Percentiles rank a stretch among this genome's conserved stretches.
These are phyloP conservation scores for Verbascum thapsus DNA, from an alignment of 257 asterid genomes.

Conservation along the genomic window DNA sequence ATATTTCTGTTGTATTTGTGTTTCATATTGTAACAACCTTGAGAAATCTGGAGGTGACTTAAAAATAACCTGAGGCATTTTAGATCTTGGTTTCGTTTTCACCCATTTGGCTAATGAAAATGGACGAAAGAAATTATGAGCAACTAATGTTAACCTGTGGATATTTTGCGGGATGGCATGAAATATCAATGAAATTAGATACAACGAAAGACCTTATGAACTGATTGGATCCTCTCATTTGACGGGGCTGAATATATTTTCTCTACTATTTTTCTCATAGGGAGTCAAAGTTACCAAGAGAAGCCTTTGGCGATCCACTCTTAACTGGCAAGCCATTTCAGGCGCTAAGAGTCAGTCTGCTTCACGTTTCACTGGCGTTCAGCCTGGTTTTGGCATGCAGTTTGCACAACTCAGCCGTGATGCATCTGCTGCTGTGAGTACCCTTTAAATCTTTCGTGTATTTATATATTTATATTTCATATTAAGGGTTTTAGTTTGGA, in stretches of 20 bases:
- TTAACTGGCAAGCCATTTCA: constrained; percentile 90
- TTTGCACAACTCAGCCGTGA: constrained; percentile 93
- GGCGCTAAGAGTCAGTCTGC: constrained; percentile 69
- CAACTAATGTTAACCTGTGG: constrained; percentile 2
- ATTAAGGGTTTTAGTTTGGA: not conserved
- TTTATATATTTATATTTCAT: not conserved
- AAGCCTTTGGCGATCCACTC: constrained; percentile 73
- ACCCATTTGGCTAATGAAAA: not conserved
- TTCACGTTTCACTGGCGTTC: constrained; percentile 68
- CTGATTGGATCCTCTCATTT: constrained; percentile 1
- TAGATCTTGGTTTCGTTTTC: too few relatives aligned
- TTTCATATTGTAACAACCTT: not conserved
- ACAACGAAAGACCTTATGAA: too few relatives aligned
- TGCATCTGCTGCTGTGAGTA: constrained; percentile 98
- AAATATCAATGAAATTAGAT: constrained; percentile 21
- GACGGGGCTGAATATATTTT: not conserved
- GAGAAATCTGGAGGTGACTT: too few relatives aligned
- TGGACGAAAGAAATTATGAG: constrained; percentile 8
- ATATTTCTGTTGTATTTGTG: not conserved
- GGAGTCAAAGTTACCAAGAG: constrained; percentile 78
- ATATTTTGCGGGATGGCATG: constrained; percentile 11
- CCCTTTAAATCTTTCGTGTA: constrained; percentile 12
- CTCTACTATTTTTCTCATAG: constrained; percentile 40
- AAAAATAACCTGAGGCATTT: too few relatives aligned
- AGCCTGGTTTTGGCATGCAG: constrained; percentile 81